Conservation (phyloP, 257 asterid genomes). For the Solanum piurae region DNA sequence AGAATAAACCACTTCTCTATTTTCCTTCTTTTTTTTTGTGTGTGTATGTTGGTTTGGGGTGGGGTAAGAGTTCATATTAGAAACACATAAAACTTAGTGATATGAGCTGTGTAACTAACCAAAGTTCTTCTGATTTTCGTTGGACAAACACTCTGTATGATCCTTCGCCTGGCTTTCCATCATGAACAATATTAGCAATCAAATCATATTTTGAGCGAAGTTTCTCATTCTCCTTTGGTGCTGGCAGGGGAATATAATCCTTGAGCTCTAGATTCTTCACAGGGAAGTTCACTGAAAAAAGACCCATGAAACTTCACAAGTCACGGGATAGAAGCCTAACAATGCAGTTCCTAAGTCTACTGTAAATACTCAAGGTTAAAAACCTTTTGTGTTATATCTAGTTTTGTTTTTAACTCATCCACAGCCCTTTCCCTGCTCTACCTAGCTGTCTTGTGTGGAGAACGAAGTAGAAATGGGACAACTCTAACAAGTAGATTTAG, state of each 20-base stretch:
- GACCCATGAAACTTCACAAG: neutral
- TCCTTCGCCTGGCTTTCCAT: conserved; percentile 75
- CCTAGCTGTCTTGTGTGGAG: neutral
- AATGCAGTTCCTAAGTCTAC: neutral
- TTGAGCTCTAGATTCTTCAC: conserved; percentile 96
- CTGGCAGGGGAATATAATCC: conserved; percentile 77
- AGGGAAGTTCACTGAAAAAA: conserved; percentile 69
- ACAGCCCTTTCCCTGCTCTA: neutral
- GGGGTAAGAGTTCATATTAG: neutral
- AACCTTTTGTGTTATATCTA: neutral
- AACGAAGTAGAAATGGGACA: neutral
- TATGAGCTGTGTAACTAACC: conserved; percentile 31
- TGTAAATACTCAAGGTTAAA: neutral
- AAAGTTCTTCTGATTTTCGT: conserved; percentile 86
- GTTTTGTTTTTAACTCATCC: neutral
- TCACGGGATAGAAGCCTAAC: neutral
- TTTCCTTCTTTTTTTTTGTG: neutral
- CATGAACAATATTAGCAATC: conserved; percentile 65
- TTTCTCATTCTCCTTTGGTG: conserved; percentile 47
- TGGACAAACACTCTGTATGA: conserved; percentile 92
- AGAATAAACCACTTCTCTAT: neutral
- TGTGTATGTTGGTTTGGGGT: neutral
- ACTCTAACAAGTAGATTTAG: neutral
- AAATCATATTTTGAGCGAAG: conserved; percentile 79
- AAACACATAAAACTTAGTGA: neutral